Evolutionary conservation across 1,284 basidiomycete genomes (phyloP).

Genomic region (Apiotrichum akiyoshidainum): DNA sequence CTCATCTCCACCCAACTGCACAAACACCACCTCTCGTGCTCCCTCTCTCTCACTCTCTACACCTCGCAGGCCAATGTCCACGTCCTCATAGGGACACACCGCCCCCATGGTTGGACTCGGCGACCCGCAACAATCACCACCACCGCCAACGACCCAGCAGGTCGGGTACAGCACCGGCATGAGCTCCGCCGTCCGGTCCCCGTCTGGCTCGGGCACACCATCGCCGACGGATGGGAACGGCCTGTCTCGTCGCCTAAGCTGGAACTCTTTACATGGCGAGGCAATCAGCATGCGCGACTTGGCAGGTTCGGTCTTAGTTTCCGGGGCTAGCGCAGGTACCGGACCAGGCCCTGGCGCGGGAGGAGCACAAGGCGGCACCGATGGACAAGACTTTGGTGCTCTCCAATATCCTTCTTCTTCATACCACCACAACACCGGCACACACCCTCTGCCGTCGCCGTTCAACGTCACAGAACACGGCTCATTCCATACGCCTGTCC

Average conservation of each 20-base stretch:
- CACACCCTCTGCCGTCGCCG: no score
- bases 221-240: conserved; percentile 26
- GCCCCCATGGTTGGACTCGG: background rate
- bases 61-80: background rate
- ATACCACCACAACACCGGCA: no score
- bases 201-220: conserved; percentile 31
- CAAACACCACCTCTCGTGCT: background rate
- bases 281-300: conserved; percentile 9
- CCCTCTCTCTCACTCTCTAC: no score
- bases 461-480: no score
- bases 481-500: background rate
- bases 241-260: conserved; percentile 34
- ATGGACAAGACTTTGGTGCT: no score
- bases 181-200: conserved; percentile 1
- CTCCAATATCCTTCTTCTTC: no score
- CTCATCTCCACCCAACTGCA: background rate
- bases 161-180: background rate
- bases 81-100: background rate
- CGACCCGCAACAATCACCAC: background rate
- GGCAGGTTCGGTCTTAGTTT: background rate
- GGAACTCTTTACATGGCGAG: conserved; percentile 22
- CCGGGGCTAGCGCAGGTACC: background rate
- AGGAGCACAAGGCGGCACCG: background rate
- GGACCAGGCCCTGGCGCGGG: background rate
- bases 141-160: background rate